Conservation (phyloP, 495 filamentous ascomycete species). For the Cladorrhinum samala region DNA sequence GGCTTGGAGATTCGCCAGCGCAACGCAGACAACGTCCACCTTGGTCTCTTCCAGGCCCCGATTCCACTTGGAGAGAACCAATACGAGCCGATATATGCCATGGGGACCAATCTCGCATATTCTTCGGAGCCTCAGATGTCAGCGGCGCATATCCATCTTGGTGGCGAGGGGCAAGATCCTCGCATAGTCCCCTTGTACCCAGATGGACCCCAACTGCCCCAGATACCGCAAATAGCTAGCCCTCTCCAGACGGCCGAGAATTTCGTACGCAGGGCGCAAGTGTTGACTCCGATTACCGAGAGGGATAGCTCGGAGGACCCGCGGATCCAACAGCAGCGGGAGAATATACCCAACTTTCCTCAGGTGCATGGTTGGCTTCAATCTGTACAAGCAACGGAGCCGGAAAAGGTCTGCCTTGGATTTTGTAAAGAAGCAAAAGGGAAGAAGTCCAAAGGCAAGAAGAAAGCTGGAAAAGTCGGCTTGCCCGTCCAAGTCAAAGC, state of each 20-base stretch:
- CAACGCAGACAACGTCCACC: constrained; percentile 5
- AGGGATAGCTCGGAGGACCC: constrained; percentile 15
- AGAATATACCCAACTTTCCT: constrained; percentile 11
- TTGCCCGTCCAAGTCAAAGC: background rate
- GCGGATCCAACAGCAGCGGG: constrained; percentile 4
- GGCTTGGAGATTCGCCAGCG: constrained; percentile 21
- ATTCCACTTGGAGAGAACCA: constrained; percentile 17
- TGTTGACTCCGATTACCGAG: constrained; percentile 22
- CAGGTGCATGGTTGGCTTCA: constrained; percentile 16
- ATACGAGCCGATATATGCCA: constrained; percentile 17
- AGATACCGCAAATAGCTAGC: constrained; percentile 10
- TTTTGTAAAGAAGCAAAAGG: background rate
- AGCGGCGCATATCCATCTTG: background rate
- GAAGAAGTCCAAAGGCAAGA: background rate
- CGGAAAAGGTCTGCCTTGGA: background rate
- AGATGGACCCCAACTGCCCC: constrained; percentile 4
- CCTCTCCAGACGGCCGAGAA: constrained; percentile 2
- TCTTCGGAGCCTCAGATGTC: constrained; percentile 17
- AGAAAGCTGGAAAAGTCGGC: background rate
- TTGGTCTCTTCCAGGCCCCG: constrained; percentile 10
- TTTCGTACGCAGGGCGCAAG: constrained; percentile 11
- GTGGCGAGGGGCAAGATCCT: background rate
- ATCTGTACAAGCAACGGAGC: constrained; percentile 2
- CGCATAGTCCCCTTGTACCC: constrained; percentile 14
- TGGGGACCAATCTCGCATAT: constrained; percentile 12